phyloP scores from a whole-genome alignment of 768 basidiomycete genomes.

The Phylloporus rhodoxanthus region DNA sequence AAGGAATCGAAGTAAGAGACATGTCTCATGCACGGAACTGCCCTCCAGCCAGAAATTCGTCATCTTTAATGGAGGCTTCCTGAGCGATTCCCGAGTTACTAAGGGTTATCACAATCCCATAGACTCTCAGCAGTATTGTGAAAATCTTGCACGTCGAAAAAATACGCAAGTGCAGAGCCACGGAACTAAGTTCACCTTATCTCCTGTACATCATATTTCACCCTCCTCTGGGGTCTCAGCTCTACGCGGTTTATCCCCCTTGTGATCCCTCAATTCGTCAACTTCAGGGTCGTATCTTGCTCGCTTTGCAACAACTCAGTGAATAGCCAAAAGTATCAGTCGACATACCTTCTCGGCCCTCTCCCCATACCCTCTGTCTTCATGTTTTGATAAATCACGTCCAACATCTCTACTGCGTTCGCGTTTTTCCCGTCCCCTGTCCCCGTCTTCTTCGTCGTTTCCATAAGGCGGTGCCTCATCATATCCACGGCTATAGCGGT shows the following conservation, averaged over 20 bases:
- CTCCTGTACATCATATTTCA: conserved; percentile 52
- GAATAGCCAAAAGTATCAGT: background rate
- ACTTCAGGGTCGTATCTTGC: conserved; percentile 47
- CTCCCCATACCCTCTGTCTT: conserved; percentile 46
- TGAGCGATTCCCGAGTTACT: too few species aligned
- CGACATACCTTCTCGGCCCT: conserved; percentile 60
- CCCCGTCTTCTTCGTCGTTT: conserved; percentile 37
- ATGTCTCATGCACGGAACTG: too few species aligned
- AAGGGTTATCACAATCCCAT: too few species aligned
- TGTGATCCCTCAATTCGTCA: conserved; percentile 41
- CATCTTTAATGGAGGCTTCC: too few species aligned
- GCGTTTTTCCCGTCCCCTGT: conserved; percentile 32
- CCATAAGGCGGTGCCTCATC: conserved; percentile 41
- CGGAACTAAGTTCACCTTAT: conserved; percentile 4
- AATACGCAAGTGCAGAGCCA: background rate
- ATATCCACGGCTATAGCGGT: conserved; percentile 38
- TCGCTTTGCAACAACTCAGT: conserved; percentile 36
- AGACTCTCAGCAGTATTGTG: too few species aligned
- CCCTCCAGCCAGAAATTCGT: too few species aligned
- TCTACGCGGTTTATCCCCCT: conserved; percentile 36
- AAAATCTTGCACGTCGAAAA: background rate
- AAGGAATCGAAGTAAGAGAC: too few species aligned
- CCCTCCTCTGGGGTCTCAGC: conserved; percentile 86
- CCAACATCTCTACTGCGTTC: conserved; percentile 43
- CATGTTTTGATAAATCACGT: conserved; percentile 32